Conservation (phyloP, 2,329 filamentous ascomycete genomes). For the Neofusicoccum ribis region DNA sequence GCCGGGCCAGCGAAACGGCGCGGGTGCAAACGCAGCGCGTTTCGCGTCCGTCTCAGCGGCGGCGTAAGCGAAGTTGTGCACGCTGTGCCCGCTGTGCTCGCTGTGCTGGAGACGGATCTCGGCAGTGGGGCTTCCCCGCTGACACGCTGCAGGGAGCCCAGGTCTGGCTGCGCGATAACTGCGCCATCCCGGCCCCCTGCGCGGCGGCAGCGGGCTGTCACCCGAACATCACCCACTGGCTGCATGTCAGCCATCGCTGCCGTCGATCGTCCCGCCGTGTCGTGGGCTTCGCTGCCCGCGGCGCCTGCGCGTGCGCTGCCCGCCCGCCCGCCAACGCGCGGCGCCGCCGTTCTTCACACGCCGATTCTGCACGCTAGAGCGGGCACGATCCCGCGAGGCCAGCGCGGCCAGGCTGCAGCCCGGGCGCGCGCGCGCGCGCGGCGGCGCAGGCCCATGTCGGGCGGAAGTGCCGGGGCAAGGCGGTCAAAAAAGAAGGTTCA, state of each 20-base stretch:
- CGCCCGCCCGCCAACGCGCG: no score
- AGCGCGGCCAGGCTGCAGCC: not conserved
- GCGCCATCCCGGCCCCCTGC: constrained; percentile 4
- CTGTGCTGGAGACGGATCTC: constrained; percentile 6
- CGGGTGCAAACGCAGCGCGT: not conserved
- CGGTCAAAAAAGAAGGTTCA: constrained; percentile 19
- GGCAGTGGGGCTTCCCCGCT: constrained; percentile 17
- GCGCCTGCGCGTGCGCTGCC: no score
- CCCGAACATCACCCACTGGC: constrained; percentile 13
- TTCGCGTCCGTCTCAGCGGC: constrained; percentile 14
- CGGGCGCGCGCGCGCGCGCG: not conserved
- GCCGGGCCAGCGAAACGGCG: no score
- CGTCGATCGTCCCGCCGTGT: not conserved
- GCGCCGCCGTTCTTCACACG: not conserved
- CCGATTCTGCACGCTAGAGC: constrained; percentile 13
- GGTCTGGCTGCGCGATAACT: not conserved
- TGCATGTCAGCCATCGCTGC: constrained; percentile 14
- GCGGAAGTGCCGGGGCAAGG: constrained; percentile 18
- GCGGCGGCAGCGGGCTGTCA: constrained; percentile 10
- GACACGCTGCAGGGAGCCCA: constrained; percentile 8
- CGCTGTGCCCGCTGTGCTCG: not conserved
- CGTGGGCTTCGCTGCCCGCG: not conserved
- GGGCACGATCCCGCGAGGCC: not conserved
- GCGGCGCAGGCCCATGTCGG: not conserved
- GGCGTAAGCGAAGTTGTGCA: constrained; percentile 16